These are phyloP conservation scores for Kuraishia borneana DNA, from an alignment of 805 yeast genomes.

Conservation along the genomic window DNA sequence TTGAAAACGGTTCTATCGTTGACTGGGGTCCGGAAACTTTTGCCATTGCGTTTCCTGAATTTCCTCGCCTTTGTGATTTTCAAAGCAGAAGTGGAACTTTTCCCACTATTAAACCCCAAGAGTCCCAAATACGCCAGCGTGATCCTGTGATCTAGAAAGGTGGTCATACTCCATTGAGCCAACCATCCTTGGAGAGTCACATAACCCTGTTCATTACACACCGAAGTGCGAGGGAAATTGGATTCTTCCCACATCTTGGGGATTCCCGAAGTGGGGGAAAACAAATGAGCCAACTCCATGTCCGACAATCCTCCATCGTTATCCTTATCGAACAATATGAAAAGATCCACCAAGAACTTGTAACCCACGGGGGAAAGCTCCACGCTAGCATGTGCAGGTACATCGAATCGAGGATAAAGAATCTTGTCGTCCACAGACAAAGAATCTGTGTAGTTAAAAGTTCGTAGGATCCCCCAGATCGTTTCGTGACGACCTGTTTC, in stretches of 20 bases:
- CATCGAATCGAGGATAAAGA: conserved; percentile 69
- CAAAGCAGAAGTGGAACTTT: conserved; percentile 36
- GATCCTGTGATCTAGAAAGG: conserved; percentile 71
- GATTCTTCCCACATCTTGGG: conserved; percentile 82
- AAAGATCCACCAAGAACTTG: conserved; percentile 82
- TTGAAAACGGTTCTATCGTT: conserved; percentile 85
- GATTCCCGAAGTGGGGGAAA: conserved; percentile 86
- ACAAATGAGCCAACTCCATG: conserved; percentile 53
- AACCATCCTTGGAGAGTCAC: conserved; percentile 97
- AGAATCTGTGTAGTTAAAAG: conserved; percentile 88
- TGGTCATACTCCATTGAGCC: conserved; percentile 98
- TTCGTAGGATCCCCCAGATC: conserved; percentile 86
- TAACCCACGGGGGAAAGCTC: conserved; percentile 91
- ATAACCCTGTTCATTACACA: conserved; percentile 79
- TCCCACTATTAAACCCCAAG: conserved; percentile 61
- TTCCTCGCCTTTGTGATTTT: conserved; percentile 77
- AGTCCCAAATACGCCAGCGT: conserved; percentile 85
- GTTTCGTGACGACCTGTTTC: conserved; percentile 94
- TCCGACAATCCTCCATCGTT: conserved; percentile 93
- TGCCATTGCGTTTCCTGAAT: conserved; percentile 53
- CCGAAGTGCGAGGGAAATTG: conserved; percentile 80
- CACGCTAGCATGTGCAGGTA: conserved; percentile 65
- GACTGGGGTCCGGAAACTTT: conserved; percentile 54
- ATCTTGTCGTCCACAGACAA: conserved; percentile 72
- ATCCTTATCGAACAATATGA: conserved; percentile 80